These are phyloP conservation scores for Schwanniomyces vanrijiae DNA, from an alignment of 805 yeast species.

Conservation along the genomic window DNA sequence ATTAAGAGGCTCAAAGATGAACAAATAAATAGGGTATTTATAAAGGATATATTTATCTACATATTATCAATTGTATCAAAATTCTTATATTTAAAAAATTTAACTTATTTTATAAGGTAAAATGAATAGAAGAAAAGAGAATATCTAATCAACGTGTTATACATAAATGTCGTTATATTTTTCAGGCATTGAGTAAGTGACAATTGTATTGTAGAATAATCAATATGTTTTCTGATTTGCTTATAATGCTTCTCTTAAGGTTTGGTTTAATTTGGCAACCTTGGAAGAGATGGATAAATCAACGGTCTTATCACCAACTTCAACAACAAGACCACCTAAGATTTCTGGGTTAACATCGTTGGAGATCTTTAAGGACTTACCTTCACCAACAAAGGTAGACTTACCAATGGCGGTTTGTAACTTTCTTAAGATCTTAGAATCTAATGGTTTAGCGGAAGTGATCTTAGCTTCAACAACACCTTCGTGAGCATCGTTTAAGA, in stretches of 20 bases:
- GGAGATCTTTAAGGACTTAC: constrained; percentile 79
- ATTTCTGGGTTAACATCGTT: constrained; percentile 87
- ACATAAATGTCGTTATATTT: constrained; percentile 3
- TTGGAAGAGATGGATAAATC: constrained; percentile 86
- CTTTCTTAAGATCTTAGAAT: constrained; percentile 73
- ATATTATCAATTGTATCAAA: not conserved
- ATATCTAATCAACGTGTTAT: constrained; percentile 3
- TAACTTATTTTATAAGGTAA: constrained; percentile 2
- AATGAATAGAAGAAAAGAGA: constrained; percentile 3
- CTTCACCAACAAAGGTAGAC: constrained; percentile 80
- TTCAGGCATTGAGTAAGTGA: constrained; percentile 1
- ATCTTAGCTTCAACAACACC: constrained; percentile 93
- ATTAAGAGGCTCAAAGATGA: not conserved
- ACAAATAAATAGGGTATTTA: no score
- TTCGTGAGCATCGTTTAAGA: constrained; percentile 82
- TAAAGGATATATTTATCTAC: no score
- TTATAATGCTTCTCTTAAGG: constrained; percentile 83
- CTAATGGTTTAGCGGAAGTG: constrained; percentile 84
- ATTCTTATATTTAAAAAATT: constrained; percentile 1
- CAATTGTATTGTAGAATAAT: not conserved
- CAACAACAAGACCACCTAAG: constrained; percentile 93
- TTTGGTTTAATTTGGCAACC: constrained; percentile 85
- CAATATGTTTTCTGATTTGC: constrained; percentile 5
- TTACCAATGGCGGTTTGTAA: constrained; percentile 74
- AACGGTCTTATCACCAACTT: constrained; percentile 95